Percentiles rank a stretch among this genome's conserved stretches.
Evolutionary conservation across 179 eudicot species (phyloP).

Genomic region (Sideroxylon spinosum): DNA sequence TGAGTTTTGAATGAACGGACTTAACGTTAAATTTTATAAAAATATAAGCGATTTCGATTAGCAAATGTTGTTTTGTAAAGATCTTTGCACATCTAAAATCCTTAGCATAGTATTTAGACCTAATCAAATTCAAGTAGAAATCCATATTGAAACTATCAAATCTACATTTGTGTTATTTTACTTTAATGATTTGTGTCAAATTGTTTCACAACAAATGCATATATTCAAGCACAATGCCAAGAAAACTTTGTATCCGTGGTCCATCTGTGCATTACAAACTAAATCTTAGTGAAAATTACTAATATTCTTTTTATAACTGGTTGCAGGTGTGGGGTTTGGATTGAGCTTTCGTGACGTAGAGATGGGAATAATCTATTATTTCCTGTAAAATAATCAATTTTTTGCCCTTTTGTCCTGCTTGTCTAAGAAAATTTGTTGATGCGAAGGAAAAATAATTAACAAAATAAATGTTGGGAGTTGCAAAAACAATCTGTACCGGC

Average conservation of each 20-base stretch:
- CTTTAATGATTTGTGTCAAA: no score
- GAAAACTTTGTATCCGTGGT: not conserved
- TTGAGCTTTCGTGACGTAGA: constrained; percentile 7
- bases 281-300: not conserved
- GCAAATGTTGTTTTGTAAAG: no score
- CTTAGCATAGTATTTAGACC: not conserved
- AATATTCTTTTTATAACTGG: not conserved
- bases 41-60: no score
- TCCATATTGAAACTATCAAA: no score
- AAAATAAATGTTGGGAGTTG: not conserved
- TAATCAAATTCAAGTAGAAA: not conserved
- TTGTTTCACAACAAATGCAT: not conserved
- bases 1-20: no score
- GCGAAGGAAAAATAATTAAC: not conserved
- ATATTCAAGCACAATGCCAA: not conserved
- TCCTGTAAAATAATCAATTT: not conserved
- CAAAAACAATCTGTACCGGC: no score
- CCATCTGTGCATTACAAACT: not conserved
- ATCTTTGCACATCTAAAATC: no score
- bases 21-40: no score
- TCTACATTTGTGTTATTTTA: no score
- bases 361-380: not conserved
- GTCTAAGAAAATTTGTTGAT: not conserved
- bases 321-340: constrained; percentile 40
- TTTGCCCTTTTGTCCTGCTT: not conserved